phyloP scores from a whole-genome alignment of 129 eudicot species.

The Scalesia atractyloides region DNA sequence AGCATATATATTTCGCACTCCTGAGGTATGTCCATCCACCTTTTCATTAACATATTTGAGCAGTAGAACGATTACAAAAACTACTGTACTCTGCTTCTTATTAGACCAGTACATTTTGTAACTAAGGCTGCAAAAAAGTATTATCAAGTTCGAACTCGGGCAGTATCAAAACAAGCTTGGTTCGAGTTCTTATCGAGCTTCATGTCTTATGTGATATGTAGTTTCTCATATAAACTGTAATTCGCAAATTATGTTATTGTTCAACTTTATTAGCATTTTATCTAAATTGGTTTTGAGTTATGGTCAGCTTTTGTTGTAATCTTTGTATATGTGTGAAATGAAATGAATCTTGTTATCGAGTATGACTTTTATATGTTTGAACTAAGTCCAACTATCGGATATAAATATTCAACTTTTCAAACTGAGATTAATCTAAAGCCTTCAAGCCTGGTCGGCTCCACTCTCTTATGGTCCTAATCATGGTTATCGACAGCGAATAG shows the following conservation, averaged over 20 bases:
- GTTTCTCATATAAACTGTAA: neutral
- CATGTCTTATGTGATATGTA: neutral
- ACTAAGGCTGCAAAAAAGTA: neutral
- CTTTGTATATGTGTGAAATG: neutral
- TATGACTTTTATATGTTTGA: too few relatives aligned
- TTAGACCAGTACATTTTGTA: constrained; percentile 3
- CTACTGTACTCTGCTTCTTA: neutral
- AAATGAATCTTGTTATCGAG: too few relatives aligned
- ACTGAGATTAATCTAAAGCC: neutral
- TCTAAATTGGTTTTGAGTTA: neutral
- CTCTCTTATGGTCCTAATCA: neutral
- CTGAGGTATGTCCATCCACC: neutral
- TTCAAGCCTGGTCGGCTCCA: neutral
- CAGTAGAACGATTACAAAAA: neutral
- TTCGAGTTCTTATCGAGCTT: neutral
- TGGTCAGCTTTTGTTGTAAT: neutral
- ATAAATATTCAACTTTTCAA: neutral
- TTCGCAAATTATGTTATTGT: neutral
- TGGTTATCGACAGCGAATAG: too few relatives aligned
- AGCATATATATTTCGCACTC: neutral
- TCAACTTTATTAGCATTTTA: neutral
- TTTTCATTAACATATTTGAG: neutral
- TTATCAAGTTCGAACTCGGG: neutral
- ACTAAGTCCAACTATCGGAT: neutral
- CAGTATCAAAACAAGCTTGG: neutral